Evolutionary conservation across 306 rosid species (phyloP).

Genomic region (Clitoria ternatea): DNA sequence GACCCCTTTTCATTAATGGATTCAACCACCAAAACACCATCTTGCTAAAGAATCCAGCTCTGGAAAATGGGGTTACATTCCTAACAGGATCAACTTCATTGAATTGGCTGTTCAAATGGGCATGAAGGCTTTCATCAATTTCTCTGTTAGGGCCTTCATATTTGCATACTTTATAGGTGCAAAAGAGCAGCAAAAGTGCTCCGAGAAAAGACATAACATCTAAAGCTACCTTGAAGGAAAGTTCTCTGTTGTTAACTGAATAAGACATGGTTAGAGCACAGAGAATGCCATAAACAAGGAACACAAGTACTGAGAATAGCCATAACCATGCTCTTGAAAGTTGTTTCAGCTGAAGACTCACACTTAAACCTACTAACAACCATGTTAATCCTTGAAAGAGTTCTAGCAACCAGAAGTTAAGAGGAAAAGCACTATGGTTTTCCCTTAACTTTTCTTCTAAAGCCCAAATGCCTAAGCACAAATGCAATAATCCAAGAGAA

Average conservation of each 20-base stretch:
- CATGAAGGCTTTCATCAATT: constrained; percentile 26
- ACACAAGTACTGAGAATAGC: constrained; percentile 31
- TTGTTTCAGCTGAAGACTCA: constrained; percentile 34
- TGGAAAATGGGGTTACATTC: constrained; percentile 44
- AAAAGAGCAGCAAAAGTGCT: constrained; percentile 23
- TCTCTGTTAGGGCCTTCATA: constrained; percentile 22
- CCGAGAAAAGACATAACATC: constrained; percentile 26
- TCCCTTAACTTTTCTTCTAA: constrained; percentile 45
- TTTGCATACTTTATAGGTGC: constrained; percentile 27
- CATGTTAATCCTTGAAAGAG: constrained; percentile 46
- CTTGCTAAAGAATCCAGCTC: constrained; percentile 45
- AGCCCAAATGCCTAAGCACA: constrained; percentile 42
- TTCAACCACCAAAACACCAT: constrained; percentile 64
- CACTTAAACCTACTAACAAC: constrained; percentile 36
- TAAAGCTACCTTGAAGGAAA: constrained; percentile 29
- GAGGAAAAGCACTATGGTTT: constrained; percentile 37
- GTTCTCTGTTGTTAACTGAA: constrained; percentile 15
- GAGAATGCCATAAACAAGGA: constrained; percentile 29
- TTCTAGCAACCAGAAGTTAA: constrained; percentile 35
- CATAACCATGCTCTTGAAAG: constrained; percentile 34
- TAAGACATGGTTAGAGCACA: constrained; percentile 37
- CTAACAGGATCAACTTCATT: constrained; percentile 16
- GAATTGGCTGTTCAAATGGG: constrained; percentile 41
- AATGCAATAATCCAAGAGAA: constrained; percentile 38
- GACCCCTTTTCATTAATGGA: constrained; percentile 60